Evolutionary conservation across 2,329 filamentous ascomycete species (phyloP).

Genomic region (Escovopsis sp.): DNA sequence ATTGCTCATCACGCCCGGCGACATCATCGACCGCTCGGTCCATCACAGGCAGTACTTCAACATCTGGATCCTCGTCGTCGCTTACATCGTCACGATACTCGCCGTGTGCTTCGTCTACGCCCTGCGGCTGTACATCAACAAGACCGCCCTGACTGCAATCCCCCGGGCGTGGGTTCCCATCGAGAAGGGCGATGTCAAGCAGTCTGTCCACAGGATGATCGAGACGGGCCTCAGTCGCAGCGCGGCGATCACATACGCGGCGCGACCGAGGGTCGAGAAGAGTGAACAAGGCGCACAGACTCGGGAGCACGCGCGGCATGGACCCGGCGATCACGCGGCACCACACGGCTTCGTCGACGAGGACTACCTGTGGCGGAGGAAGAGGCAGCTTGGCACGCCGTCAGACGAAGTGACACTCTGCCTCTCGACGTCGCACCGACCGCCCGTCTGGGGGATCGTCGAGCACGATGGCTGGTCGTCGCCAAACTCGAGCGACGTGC

Average conservation of each 20-base stretch:
- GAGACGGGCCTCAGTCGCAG: conserved; percentile 58
- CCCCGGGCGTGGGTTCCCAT: conserved; percentile 78
- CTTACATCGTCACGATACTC: conserved; percentile 58
- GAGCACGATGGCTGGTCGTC: conserved; percentile 82
- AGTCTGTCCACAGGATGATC: conserved; percentile 62
- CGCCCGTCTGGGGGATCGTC: conserved; percentile 63
- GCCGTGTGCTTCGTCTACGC: conserved; percentile 65
- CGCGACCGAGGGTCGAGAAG: conserved; percentile 17
- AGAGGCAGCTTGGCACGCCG: conserved; percentile 19
- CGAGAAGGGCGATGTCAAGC: conserved; percentile 68
- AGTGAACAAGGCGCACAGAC: conserved; percentile 6
- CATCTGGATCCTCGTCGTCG: conserved; percentile 64
- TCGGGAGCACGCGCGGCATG: conserved; percentile 7
- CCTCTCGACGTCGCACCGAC: conserved; percentile 29
- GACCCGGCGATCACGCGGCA: too few species aligned
- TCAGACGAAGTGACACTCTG: conserved; percentile 27
- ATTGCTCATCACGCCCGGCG: conserved; percentile 65
- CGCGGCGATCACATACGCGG: conserved; percentile 64
- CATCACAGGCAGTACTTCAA: conserved; percentile 55
- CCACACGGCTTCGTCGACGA: neutral
- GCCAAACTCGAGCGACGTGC: conserved; percentile 57
- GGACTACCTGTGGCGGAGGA: conserved; percentile 18
- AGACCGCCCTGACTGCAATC: conserved; percentile 63
- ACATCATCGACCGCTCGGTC: conserved; percentile 66
- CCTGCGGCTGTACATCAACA: conserved; percentile 73